These are phyloP conservation scores for Laguncularia racemosa DNA, from an alignment of 345 rosid genomes.

Conservation along the genomic window DNA sequence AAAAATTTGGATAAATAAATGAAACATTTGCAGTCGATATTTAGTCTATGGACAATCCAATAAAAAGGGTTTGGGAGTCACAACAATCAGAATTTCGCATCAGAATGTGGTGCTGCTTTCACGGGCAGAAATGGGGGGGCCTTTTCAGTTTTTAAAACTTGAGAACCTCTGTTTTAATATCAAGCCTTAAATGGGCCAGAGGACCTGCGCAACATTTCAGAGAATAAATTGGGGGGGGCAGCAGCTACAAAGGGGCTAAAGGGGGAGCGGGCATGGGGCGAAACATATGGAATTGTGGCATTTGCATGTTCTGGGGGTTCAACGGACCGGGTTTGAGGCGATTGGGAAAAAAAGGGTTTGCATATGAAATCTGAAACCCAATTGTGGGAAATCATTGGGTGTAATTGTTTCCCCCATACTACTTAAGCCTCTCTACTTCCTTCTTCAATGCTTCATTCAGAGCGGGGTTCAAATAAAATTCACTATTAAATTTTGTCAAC, in stretches of 20 bases:
- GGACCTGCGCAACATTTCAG: conserved; percentile 70
- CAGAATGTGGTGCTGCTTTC: conserved; percentile 80
- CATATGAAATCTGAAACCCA: conserved; percentile 59
- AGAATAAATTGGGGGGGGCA: conserved; percentile 34
- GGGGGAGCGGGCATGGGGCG: conserved; percentile 26
- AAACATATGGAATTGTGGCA: conserved; percentile 50
- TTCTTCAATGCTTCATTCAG: conserved; percentile 86
- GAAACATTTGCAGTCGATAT: conserved; percentile 32
- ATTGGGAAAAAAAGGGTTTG: conserved; percentile 37
- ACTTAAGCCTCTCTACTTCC: conserved; percentile 89
- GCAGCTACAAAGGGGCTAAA: conserved; percentile 28
- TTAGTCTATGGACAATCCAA: conserved; percentile 51
- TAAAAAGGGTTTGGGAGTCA: conserved; percentile 11
- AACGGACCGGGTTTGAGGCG: conserved; percentile 33
- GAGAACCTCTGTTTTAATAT: conserved; percentile 60
- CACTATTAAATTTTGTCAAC: conserved; percentile 1
- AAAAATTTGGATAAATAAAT: conserved; percentile 25
- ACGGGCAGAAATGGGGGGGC: conserved; percentile 63
- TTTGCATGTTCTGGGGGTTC: conserved; percentile 42
- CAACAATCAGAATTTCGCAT: conserved; percentile 20
- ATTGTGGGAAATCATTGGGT: conserved; percentile 57
- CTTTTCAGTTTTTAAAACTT: conserved; percentile 65
- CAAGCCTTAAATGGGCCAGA: conserved; percentile 68
- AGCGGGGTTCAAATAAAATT: conserved; percentile 25
- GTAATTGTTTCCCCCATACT: conserved; percentile 68